phyloP scores from a whole-genome alignment of 257 asterid genomes.

The Nicotiana tabacum region DNA sequence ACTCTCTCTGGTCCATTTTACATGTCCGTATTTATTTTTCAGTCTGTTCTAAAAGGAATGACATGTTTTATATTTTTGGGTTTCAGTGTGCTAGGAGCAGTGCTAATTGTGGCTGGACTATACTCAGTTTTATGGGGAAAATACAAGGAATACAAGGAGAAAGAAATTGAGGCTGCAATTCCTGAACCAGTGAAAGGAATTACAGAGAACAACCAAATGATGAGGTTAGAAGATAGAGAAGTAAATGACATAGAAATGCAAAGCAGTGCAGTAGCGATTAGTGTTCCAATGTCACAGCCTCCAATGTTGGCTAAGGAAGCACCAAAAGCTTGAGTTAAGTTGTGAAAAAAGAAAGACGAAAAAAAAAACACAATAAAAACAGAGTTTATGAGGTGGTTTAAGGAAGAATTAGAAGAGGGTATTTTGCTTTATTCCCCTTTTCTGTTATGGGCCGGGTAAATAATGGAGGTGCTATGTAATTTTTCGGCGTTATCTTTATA shows the following conservation, averaged over 20 bases:
- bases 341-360: not conserved
- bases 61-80: not conserved
- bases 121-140: conserved; percentile 59
- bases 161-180: conserved; percentile 22
- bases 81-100: conserved; percentile 53
- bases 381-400: not conserved
- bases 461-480: not conserved
- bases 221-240: conserved; percentile 1
- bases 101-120: conserved; percentile 41
- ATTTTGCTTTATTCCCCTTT: not conserved
- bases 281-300: not conserved
- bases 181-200: conserved; percentile 25
- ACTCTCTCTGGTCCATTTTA: not conserved
- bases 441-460: not conserved
- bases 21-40: not conserved
- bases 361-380: not conserved
- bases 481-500: not conserved
- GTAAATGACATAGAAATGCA: conserved; percentile 19
- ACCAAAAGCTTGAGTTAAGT: conserved; percentile 8
- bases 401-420: not conserved
- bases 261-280: not conserved
- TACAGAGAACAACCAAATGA: not conserved
- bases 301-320: not conserved
- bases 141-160: conserved; percentile 46
- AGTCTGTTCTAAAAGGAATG: not conserved